Percentiles rank a stretch among this genome's conserved stretches.
phyloP scores from a whole-genome alignment of 768 basidiomycete genomes.

The Dentipellis sp. region DNA sequence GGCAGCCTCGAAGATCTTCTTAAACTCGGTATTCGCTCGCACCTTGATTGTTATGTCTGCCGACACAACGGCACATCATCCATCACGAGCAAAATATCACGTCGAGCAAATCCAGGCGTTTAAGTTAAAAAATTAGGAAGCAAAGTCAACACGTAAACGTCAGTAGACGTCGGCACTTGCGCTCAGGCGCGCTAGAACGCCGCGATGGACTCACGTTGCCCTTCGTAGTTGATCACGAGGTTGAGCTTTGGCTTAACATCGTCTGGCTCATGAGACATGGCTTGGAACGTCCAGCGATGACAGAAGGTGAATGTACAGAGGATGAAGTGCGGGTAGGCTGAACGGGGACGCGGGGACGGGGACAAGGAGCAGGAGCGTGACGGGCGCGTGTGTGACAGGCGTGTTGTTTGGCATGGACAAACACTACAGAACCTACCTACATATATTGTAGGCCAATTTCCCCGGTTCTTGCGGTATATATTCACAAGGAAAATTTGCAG shows the following conservation, averaged over 20 bases:
- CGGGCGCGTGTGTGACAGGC: not conserved
- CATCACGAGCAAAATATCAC: too few species aligned
- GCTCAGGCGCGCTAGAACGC: not conserved
- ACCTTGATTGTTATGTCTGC: conserved; percentile 62
- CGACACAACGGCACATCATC: too few species aligned
- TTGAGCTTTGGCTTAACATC: conserved; percentile 69
- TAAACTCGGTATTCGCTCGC: conserved; percentile 51
- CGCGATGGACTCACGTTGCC: conserved; percentile 32
- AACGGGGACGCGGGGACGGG: not conserved
- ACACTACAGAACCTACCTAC: too few species aligned
- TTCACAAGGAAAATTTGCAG: too few species aligned
- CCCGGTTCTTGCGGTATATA: too few species aligned
- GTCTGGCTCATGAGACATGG: conserved; percentile 17
- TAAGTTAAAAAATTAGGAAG: not conserved
- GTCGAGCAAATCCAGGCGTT: not conserved
- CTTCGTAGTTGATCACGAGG: conserved; percentile 47
- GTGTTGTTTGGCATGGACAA: not conserved
- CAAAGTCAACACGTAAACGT: not conserved
- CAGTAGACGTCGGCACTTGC: not conserved
- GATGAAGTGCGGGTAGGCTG: not conserved
- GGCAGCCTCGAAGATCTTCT: conserved; percentile 58
- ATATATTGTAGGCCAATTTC: too few species aligned
- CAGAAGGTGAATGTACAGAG: not conserved
- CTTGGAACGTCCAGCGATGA: not conserved
- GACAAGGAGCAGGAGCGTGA: not conserved